Percentiles rank a stretch among this genome's conserved stretches.
These are phyloP conservation scores for Calonectria naviculata DNA, from an alignment of 2,329 filamentous ascomycete genomes.

Conservation along the genomic window DNA sequence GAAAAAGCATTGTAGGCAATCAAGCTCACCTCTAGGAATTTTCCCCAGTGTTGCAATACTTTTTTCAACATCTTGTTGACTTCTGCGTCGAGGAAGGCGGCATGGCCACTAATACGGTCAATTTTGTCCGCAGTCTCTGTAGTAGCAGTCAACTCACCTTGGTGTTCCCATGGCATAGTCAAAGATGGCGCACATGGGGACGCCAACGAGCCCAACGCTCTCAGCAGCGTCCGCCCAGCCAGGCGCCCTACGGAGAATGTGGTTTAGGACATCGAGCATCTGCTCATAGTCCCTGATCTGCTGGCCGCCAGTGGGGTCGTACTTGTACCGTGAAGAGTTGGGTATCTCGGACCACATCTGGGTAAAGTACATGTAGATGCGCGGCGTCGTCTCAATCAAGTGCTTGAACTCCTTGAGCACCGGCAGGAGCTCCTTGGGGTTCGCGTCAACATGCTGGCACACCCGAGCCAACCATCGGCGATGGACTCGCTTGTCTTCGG, in stretches of 20 bases:
- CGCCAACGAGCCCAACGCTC: constrained; percentile 61
- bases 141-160: constrained; percentile 45
- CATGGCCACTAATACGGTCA: constrained; percentile 53
- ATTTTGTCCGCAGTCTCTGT: neutral
- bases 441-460: constrained; percentile 64
- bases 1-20: neutral
- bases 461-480: constrained; percentile 70
- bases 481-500: constrained; percentile 70
- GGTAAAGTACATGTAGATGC: constrained; percentile 74
- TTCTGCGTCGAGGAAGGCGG: constrained; percentile 65
- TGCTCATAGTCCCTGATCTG: constrained; percentile 75
- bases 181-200: constrained; percentile 65
- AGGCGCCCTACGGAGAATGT: constrained; percentile 62
- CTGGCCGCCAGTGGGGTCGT: constrained; percentile 69
- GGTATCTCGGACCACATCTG: constrained; percentile 78
- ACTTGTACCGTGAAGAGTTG: constrained; percentile 66
- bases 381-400: constrained; percentile 72
- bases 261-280: constrained; percentile 75
- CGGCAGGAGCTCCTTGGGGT: constrained; percentile 64
- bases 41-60: constrained; percentile 68
- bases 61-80: constrained; percentile 66
- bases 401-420: constrained; percentile 73
- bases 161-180: constrained; percentile 68
- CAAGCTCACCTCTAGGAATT: constrained; percentile 57
- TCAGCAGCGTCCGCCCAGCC: constrained; percentile 65